A percentile compares a stretch with the other conserved stretches of the same genome.
phyloP scores from a whole-genome alignment of 192 early-diverging fungal genomes.

The Lunasporangiospora selenospora region DNA sequence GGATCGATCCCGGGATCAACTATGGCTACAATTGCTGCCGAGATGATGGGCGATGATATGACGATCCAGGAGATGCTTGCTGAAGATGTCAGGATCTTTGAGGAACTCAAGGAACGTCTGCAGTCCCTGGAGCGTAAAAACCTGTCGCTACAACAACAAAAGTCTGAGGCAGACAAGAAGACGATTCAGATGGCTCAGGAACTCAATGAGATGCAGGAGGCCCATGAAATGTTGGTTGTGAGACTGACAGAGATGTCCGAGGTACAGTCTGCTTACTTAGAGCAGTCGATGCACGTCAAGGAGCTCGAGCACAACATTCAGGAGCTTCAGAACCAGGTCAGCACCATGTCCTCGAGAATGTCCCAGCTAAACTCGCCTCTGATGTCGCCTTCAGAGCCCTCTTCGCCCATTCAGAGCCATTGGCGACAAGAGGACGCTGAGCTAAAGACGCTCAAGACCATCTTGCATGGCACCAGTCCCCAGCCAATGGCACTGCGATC shows the following conservation, averaged over 20 bases:
- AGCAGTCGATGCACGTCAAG: conserved; percentile 24
- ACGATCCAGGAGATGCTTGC: conserved; percentile 48
- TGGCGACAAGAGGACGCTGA: conserved; percentile 36
- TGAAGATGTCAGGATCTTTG: conserved; percentile 43
- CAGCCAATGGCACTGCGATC: conserved; percentile 26
- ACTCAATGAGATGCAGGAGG: conserved; percentile 17
- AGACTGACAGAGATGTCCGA: conserved; percentile 14
- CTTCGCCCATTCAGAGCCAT: conserved; percentile 26
- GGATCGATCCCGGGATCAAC: conserved; percentile 46
- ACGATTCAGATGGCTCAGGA: conserved; percentile 23
- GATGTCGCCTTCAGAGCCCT: conserved; percentile 34
- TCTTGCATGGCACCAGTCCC: conserved; percentile 31
- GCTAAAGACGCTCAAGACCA: conserved; percentile 40
- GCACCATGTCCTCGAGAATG: conserved; percentile 32
- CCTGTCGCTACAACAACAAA: conserved; percentile 14
- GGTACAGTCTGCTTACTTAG: conserved; percentile 19
- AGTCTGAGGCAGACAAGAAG: conserved; percentile 30
- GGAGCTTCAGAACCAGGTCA: conserved; percentile 30
- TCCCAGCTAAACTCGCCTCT: conserved; percentile 43
- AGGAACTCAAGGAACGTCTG: conserved; percentile 35
- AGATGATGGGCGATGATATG: conserved; percentile 45
- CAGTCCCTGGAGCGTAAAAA: conserved; percentile 42
- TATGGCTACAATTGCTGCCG: conserved; percentile 36
- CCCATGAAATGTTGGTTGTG: conserved; percentile 21
- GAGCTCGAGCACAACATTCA: conserved; percentile 31